Evolutionary conservation across 1,139 yeast species (phyloP), one percentile per base, ranked within the genome.

Genomic region (Kluyveromyces marxianus): DNA sequence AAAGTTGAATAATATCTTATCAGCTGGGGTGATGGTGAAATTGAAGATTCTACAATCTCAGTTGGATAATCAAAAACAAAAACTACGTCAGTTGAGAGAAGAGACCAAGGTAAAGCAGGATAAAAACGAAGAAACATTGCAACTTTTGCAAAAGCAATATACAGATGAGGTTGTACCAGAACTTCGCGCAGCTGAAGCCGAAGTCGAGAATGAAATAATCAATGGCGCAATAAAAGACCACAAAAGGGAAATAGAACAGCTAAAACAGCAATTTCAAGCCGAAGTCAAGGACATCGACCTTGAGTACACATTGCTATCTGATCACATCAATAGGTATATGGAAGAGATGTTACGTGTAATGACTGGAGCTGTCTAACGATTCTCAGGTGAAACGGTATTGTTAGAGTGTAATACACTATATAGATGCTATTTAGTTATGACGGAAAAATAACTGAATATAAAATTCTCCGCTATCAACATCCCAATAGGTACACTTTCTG

Each of bases 241-340:
- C 10, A 62, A 60, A 37, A 39, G 37, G 7, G 53, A 56, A 26
- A 55, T 60, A 39, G 46, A 47, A 7, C 37, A 49, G 24, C 48
- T 55, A 28, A 49, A 50, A 42, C 40, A 44, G 14, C 51, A 51
- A 3, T 60, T 54, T 44, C 50, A 56, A 25, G 47, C 44, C 5
- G 64, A 61, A 45, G 50, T 53, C 24, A 53, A 55, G 39, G 54
- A 51, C 14, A 51, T 62, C 6, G 66, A 63, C 37, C 37, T 50
- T 14, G 63, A 61, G 42, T 60, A 59, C 44, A 49, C 62, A 2
- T 45, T 54, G 25, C 47, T 62, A 35, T 55, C 57, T 2, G 51
- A 53, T 31, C 61, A 58, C 45, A 55, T 63, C 25, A 57, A 57
- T 44, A 51, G 52, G 33, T 62, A 62, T 44, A 59, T 63, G 60